phyloP scores from a whole-genome alignment of 179 eudicot species.

The Carnegiea gigantea region DNA sequence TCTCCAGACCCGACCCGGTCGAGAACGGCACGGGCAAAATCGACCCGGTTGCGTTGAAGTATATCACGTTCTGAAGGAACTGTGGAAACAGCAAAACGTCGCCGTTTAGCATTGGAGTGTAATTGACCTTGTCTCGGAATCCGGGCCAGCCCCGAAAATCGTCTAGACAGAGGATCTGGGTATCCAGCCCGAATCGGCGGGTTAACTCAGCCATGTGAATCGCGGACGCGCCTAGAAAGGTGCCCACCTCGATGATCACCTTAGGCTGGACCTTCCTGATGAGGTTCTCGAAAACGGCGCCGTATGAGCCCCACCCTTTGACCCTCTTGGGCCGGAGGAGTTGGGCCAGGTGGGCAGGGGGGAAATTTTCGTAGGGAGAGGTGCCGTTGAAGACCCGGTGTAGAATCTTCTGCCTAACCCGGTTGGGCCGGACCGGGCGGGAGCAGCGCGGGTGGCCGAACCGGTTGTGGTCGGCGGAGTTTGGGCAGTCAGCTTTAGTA shows the following conservation, averaged over 20 bases:
- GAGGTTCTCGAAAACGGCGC: constrained; percentile 57
- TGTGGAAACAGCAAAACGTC: constrained; percentile 56
- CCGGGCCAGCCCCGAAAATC: constrained; percentile 86
- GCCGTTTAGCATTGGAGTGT: constrained; percentile 48
- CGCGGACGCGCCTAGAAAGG: constrained; percentile 81
- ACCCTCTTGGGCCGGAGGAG: constrained; percentile 36
- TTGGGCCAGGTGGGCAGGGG: constrained; percentile 44
- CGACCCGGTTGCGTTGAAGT: constrained; percentile 33
- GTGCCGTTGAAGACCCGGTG: constrained; percentile 51
- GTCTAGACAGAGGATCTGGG: constrained; percentile 71
- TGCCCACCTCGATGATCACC: constrained; percentile 65
- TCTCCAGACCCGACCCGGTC: constrained; percentile 46
- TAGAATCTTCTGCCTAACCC: constrained; percentile 38
- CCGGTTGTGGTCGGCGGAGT: constrained; percentile 31
- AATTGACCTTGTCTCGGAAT: constrained; percentile 32
- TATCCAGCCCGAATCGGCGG: constrained; percentile 39
- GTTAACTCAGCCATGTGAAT: constrained; percentile 63
- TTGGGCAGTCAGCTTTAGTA: neutral
- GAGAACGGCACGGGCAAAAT: constrained; percentile 57
- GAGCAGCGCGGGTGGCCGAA: constrained; percentile 41
- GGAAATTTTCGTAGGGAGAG: constrained; percentile 59
- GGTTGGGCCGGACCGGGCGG: constrained; percentile 27
- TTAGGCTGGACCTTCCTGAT: constrained; percentile 46
- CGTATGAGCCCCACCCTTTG: constrained; percentile 75
- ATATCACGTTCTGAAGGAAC: constrained; percentile 66